A percentile compares a stretch with the other conserved stretches of the same genome.
phyloP scores from a whole-genome alignment of 1,139 yeast genomes.

The Hansenula anomala region DNA sequence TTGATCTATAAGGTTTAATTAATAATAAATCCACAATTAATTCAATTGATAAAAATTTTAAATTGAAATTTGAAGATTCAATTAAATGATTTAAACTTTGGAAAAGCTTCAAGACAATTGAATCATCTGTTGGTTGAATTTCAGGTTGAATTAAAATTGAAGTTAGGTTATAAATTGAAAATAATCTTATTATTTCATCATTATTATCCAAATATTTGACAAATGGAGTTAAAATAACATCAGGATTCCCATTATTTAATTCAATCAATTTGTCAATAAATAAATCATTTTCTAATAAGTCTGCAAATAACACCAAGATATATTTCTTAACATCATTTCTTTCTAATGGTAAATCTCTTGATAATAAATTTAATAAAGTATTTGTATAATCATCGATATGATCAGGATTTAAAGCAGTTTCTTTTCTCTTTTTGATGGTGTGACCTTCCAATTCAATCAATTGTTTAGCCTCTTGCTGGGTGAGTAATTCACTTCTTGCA shows the following conservation, averaged over 20 bases:
- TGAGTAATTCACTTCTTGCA: slow-evolving; percentile 66
- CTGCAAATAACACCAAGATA: slow-evolving; percentile 64
- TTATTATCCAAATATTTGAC: slow-evolving; percentile 42
- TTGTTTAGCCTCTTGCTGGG: slow-evolving; percentile 60
- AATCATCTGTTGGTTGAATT: slow-evolving; percentile 6
- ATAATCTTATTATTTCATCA: slow-evolving; percentile 43
- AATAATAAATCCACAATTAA: slow-evolving; percentile 59
- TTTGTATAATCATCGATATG: slow-evolving; percentile 6
- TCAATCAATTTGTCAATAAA: slow-evolving; percentile 40
- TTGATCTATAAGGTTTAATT: slow-evolving; percentile 50
- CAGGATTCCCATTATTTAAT: slow-evolving; percentile 40
- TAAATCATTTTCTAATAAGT: slow-evolving; percentile 36
- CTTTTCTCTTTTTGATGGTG: slow-evolving; percentile 25
- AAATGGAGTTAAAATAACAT: slow-evolving; percentile 46
- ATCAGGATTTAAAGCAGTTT: slow-evolving; percentile 9
- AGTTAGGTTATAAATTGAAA: slow-evolving; percentile 33
- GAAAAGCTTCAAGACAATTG: slow-evolving; percentile 35
- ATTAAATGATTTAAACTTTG: slow-evolving; percentile 42
- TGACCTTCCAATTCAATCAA: slow-evolving; percentile 56
- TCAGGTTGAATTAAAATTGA: slow-evolving; percentile 27
- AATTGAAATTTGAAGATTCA: slow-evolving; percentile 43
- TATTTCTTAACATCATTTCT: slow-evolving; percentile 64
- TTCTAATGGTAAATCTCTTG: slow-evolving; percentile 12
- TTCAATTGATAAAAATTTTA: slow-evolving; percentile 65
- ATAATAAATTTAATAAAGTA: slow-evolving; percentile 10